phyloP scores from a whole-genome alignment of 306 rosid species.

The Quercus suber region DNA sequence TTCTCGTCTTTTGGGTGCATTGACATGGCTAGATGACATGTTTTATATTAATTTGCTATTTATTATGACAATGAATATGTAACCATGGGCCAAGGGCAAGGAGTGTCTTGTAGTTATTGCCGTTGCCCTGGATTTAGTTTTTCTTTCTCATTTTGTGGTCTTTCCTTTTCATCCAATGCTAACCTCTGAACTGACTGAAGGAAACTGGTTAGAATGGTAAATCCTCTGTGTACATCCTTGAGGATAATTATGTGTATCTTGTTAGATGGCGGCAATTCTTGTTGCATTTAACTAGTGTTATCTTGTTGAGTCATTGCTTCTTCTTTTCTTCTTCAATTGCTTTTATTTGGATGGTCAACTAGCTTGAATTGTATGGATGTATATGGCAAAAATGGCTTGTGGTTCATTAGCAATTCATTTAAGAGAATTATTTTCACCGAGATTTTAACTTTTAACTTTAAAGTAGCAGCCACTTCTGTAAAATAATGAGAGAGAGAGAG shows the following conservation, averaged over 20 bases:
- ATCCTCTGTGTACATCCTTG: constrained; percentile 38
- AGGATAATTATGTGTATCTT: constrained; percentile 24
- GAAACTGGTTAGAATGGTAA: constrained; percentile 28
- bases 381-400: not conserved
- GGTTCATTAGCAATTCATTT: not conserved
- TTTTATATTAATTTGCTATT: constrained; percentile 27
- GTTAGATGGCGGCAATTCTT: constrained; percentile 22
- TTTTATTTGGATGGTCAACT: not conserved
- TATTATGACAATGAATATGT: constrained; percentile 24
- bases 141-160: constrained; percentile 13
- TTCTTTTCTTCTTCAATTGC: not conserved
- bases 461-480: too few relatives aligned
- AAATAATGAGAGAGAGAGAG: not conserved
- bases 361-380: not conserved
- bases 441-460: not conserved
- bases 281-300: constrained; percentile 16
- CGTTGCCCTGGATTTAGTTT: constrained; percentile 32
- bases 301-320: not conserved
- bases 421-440: not conserved
- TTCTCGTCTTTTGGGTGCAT: constrained; percentile 27
- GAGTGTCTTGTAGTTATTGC: constrained; percentile 30
- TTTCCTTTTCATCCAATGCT: constrained; percentile 29
- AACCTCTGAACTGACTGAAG: constrained; percentile 27
- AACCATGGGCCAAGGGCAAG: constrained; percentile 26
- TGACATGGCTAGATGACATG: constrained; percentile 41